Base-by-base conservation (phyloP, 768 basidiomycete genomes). In the Tephrocybe rancida region DNA sequence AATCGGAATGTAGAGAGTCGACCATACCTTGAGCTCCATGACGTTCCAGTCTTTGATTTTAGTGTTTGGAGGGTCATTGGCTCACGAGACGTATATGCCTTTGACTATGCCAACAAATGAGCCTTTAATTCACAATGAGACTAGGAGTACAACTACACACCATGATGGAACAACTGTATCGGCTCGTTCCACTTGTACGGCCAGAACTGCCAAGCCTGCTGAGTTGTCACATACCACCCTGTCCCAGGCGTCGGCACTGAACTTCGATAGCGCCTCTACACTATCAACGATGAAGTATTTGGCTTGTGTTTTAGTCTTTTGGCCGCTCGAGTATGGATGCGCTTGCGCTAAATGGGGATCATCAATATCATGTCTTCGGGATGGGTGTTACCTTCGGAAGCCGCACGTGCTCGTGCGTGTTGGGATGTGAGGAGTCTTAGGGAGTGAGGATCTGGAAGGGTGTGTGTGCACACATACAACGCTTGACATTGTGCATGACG, bases 161-260 rank as follows among this genome's bases (percentile, higher is more conserved):
- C 95, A 64, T 98, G 90, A 65, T 97, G 91, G 72, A 99, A 98
- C 24, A 99, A 71, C 46, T 89, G 82, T 55, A 86, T 85, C 1
- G 97, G 97, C 64, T 98, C 95, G 45, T 81, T 86, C 96, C 96
- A 99, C 67, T 96, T 95, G 74, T 98, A 98, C 16, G 92, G 89
- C 52, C 87, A 79, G 73, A 99, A 99, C 67, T 99, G 97, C 97
- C 97, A 98, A 27, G 90, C 88, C 61, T 98, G 96, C 1, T 96
- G 97, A 0, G 97, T 99, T 8, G 97, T 98, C 85, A 97, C 95
- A 97, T 3, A 97, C 88, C 4, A 99, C 97, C 32, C 96, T 83
- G 51, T 98, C 95, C 95, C 96, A 98, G 2, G 93, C 90, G 55
- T 97, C 95, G 3, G 88, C 78, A 4, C 90, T 90, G 59, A 99